Evolutionary conservation across 2,329 filamentous ascomycete genomes (phyloP).

Genomic region (Dothidotthia symphoricarpi): DNA sequence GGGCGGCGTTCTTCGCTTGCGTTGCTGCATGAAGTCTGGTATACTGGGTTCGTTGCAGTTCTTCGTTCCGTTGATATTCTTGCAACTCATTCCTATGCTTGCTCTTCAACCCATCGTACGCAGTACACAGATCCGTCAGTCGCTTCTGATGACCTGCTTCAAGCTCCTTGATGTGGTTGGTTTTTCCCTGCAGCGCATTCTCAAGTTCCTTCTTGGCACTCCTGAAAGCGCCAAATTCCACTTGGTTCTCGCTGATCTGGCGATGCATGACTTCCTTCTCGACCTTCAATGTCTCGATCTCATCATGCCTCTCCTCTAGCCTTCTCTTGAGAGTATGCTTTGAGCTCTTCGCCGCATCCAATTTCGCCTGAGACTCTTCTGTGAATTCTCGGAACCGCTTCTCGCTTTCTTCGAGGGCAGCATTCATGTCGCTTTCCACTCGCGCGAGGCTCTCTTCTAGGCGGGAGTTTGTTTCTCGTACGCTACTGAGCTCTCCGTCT

Average conservation of each 20-base stretch:
- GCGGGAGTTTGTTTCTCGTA: slow-evolving; percentile 30
- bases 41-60: slow-evolving; percentile 9
- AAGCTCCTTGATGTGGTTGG: slow-evolving; percentile 28
- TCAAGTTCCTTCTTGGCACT: slow-evolving; percentile 22
- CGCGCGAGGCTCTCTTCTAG: slow-evolving; percentile 36
- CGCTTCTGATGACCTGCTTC: slow-evolving; percentile 19
- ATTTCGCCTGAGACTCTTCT: slow-evolving; percentile 30
- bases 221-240: slow-evolving; percentile 25
- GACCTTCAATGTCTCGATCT: slow-evolving; percentile 28
- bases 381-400: slow-evolving; percentile 29
- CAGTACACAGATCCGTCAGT: slow-evolving; percentile 21
- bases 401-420: slow-evolving; percentile 32
- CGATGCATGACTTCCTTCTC: slow-evolving; percentile 32
- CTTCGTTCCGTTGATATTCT: slow-evolving; percentile 6
- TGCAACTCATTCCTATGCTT: slow-evolving; percentile 18
- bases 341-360: slow-evolving; percentile 25
- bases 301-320: slow-evolving; percentile 26
- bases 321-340: slow-evolving; percentile 35
- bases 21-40: slow-evolving; percentile 19
- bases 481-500: slow-evolving; percentile 32
- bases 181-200: slow-evolving; percentile 27
- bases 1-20: slow-evolving; percentile 24
- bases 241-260: slow-evolving; percentile 24
- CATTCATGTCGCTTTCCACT: slow-evolving; percentile 35
- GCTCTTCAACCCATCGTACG: slow-evolving; percentile 21